Evolutionary conservation across 805 yeast species (phyloP), one percentile per base, ranked within the genome.

Genomic region (Cyberlindnera amylophila): DNA sequence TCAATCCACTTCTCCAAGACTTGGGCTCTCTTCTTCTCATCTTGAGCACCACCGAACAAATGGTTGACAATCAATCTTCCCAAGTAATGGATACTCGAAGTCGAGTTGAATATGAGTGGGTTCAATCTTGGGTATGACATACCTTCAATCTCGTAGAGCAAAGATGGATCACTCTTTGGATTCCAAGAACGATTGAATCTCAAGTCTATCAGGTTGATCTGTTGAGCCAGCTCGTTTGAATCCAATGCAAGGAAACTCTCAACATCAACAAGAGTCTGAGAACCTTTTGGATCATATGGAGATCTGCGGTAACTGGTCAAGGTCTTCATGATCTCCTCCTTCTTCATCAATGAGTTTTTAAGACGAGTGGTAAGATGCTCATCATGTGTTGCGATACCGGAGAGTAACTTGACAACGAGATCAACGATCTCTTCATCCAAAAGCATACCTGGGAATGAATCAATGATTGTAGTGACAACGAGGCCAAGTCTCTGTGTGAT

Each of bases 1-100:
- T 80, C 79, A 33, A 90, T 84, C 98, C 98, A 91, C 57, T 79
- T 82, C 36, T 80, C 79, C 29, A 91, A 61, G 4, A 89, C 55
- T 32, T 74, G 64, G 0, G 95, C 95, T 45, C 93, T 72, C 7
- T 55, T 39, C 14, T 35, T 18, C 14, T 42, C 54, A 3, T 66
- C 57, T 18, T 53, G 59, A 14, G 50, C 52, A 47, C 78, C 81
- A 24, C 72, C 66, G 52, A 89, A 82, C 15, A 90, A 52, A 54
- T 90, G 97, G 44, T 75, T 74, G 6, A 81, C 64, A 34, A 89
- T 64, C 27, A 89, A 60, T 44, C 88, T 68, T 2, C 95, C 87
- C 42, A 91, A 64, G 56, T 84, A 89, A 59, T 91, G 97, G 13
- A 86, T 72, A 50, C 84, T 82, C 9, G 67, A 58, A 12, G 67